Evolutionary conservation across 108 stramenopile species (phyloP).

Genomic region (Mayamaea pseudoterrestris): DNA sequence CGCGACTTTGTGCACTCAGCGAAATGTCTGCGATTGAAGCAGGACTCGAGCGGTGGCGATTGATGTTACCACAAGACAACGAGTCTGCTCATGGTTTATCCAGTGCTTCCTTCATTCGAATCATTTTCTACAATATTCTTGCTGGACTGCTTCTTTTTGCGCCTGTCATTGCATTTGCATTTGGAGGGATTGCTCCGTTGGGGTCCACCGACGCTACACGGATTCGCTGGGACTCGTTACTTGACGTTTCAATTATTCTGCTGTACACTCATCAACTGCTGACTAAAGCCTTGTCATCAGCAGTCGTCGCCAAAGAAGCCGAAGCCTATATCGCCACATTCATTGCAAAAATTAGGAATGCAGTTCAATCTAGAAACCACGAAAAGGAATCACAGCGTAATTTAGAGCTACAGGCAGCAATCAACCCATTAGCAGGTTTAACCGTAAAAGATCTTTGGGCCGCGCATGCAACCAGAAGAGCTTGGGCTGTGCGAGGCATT

Average conservation of each 20-base stretch:
- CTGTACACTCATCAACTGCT: conserved; percentile 29
- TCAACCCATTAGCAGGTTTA: conserved; percentile 54
- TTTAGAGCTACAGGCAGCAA: conserved; percentile 35
- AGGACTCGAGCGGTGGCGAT: conserved; percentile 42
- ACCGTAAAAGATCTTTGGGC: conserved; percentile 74
- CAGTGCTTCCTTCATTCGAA: conserved; percentile 15
- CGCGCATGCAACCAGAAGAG: conserved; percentile 53
- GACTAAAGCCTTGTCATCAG: conserved; percentile 21
- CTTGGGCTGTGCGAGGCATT: conserved; percentile 78
- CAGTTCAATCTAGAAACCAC: conserved; percentile 32
- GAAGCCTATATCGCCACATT: conserved; percentile 24
- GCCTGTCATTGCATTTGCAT: conserved; percentile 17
- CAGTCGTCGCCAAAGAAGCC: conserved; percentile 16
- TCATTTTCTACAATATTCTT: conserved; percentile 26
- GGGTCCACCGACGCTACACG: conserved; percentile 7
- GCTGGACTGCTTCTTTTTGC: conserved; percentile 14
- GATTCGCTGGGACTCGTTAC: conserved; percentile 33
- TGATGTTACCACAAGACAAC: neutral
- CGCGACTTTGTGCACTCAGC: conserved; percentile 44
- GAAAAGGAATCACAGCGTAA: conserved; percentile 4
- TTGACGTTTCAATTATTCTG: conserved; percentile 43
- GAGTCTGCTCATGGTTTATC: conserved; percentile 4
- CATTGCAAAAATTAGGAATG: conserved; percentile 22
- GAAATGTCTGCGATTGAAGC: conserved; percentile 48
- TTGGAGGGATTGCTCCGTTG: conserved; percentile 8